Conservation (phyloP, 1,284 basidiomycete genomes). For the Golubevia sp. region DNA sequence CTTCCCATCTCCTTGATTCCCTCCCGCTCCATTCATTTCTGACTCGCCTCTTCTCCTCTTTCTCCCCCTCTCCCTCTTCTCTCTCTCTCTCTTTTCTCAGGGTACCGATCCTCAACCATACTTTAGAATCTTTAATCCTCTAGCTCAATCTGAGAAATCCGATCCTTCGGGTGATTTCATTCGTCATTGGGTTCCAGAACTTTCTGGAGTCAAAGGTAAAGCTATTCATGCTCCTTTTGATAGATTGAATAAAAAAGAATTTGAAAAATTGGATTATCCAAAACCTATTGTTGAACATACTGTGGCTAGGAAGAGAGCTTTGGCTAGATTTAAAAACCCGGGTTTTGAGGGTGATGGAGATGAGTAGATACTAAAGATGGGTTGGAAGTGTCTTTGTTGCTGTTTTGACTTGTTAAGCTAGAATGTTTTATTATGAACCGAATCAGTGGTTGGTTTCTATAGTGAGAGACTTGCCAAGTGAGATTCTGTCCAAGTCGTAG, state of each 20-base stretch:
- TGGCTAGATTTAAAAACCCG: conserved; percentile 44
- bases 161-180: conserved; percentile 50
- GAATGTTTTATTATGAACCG: neutral
- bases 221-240: conserved; percentile 43
- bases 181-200: conserved; percentile 48
- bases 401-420: neutral
- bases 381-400: conserved; percentile 16
- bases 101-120: conserved; percentile 36
- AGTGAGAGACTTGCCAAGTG: neutral
- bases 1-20: too few relatives aligned
- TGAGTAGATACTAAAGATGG: too few relatives aligned
- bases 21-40: too few relatives aligned
- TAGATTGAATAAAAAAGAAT: conserved; percentile 33
- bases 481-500: neutral
- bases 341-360: too few relatives aligned
- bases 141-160: conserved; percentile 41
- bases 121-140: conserved; percentile 49
- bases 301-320: conserved; percentile 36
- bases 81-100: neutral
- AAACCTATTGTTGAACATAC: conserved; percentile 47
- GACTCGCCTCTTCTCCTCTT: neutral
- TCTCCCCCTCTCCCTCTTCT: neutral
- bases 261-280: conserved; percentile 43
- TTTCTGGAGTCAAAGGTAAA: conserved; percentile 43
- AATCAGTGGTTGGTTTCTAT: neutral